Evolutionary conservation across 2,329 filamentous ascomycete genomes (phyloP).

Genomic region (Emmonsiellopsis sp.): DNA sequence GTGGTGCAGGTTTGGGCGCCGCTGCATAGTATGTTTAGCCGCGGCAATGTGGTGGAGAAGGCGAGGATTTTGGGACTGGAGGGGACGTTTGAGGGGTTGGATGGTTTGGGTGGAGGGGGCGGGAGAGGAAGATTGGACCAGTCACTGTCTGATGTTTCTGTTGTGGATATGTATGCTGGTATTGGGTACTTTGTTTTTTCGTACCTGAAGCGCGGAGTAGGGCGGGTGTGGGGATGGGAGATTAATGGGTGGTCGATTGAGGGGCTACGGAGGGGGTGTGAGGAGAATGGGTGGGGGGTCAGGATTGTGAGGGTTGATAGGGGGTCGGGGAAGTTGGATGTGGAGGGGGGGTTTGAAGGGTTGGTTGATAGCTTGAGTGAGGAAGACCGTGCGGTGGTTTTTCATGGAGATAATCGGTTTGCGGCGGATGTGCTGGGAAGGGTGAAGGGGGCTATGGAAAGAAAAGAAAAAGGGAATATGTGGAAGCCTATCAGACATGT

Average conservation of each 20-base stretch:
- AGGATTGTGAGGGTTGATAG: conserved; percentile 39
- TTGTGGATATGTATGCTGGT: conserved; percentile 78
- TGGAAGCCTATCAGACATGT: conserved; percentile 44
- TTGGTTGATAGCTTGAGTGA: conserved; percentile 27
- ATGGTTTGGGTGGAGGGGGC: conserved; percentile 8
- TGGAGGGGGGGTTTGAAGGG: conserved; percentile 17
- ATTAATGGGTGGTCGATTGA: conserved; percentile 84
- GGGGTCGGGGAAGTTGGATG: conserved; percentile 25
- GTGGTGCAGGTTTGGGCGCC: conserved; percentile 83
- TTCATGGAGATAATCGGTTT: conserved; percentile 57
- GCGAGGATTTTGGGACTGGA: conserved; percentile 54
- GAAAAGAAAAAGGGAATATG: conserved; percentile 14
- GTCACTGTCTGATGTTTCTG: conserved; percentile 23
- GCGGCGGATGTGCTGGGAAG: conserved; percentile 37
- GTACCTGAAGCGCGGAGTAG: conserved; percentile 63
- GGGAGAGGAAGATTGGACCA: conserved; percentile 15
- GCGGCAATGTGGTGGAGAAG: conserved; percentile 86
- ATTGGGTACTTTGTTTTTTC: conserved; percentile 92
- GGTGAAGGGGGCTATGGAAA: conserved; percentile 22
- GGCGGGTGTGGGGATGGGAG: conserved; percentile 74
- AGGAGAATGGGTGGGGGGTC: conserved; percentile 57
- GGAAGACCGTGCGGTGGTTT: conserved; percentile 53
- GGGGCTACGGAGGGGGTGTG: conserved; percentile 66
- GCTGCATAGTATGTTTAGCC: conserved; percentile 85
- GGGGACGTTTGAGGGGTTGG: conserved; percentile 25